A percentile compares a stretch with the other conserved stretches of the same genome.
phyloP scores from a whole-genome alignment of 2,329 filamentous ascomycete genomes.

The Hymenoscyphus linearis region DNA sequence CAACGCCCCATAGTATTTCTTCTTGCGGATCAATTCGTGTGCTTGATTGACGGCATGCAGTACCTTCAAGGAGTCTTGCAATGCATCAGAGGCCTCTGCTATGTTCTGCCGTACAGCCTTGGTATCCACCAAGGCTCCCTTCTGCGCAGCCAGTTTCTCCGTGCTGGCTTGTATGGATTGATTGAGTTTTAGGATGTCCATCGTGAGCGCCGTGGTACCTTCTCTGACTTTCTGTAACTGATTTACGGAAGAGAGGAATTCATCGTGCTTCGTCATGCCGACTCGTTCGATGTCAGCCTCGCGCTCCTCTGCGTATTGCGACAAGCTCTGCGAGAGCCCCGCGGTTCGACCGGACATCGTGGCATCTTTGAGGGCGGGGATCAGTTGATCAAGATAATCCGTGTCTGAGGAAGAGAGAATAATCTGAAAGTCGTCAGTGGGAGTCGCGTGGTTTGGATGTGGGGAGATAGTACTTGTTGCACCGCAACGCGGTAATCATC shows the following conservation, averaged over 20 bases:
- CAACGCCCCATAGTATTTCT: constrained; percentile 92
- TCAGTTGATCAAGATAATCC: constrained; percentile 93
- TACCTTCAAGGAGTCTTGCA: constrained; percentile 89
- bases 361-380: constrained; percentile 89
- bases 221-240: constrained; percentile 89
- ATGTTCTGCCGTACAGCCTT: constrained; percentile 92
- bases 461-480: constrained; percentile 24
- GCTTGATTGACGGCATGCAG: constrained; percentile 89
- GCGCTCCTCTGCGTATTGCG: constrained; percentile 77
- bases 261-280: constrained; percentile 92
- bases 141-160: constrained; percentile 89
- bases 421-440: constrained; percentile 55
- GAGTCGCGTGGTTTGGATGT: background rate
- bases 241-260: constrained; percentile 90
- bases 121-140: constrained; percentile 89
- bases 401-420: constrained; percentile 86
- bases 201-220: constrained; percentile 80
- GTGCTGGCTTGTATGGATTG: constrained; percentile 94
- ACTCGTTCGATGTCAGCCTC: constrained; percentile 91
- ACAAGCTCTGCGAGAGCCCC: constrained; percentile 71
- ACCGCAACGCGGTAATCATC: constrained; percentile 31
- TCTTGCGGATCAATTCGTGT: constrained; percentile 83
- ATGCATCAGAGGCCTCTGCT: constrained; percentile 80
- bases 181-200: constrained; percentile 87
- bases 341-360: constrained; percentile 67